Evolutionary conservation across 2,329 filamentous ascomycete species (phyloP).

Genomic region (Verticillium nonalfalfae): DNA sequence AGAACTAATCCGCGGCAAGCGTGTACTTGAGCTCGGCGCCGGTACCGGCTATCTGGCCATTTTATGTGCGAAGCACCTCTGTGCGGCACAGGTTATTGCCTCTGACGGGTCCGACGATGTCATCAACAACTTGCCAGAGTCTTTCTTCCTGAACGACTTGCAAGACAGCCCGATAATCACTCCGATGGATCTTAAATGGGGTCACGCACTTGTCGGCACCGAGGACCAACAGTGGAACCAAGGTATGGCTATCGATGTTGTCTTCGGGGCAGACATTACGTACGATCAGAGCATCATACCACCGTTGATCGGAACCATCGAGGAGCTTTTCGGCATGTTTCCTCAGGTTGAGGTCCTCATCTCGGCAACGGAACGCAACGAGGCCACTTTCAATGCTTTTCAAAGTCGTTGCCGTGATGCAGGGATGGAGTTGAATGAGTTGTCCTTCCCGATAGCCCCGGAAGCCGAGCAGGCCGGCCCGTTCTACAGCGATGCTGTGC

Average conservation of each 20-base stretch:
- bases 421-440: slow-evolving; percentile 32
- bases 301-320: slow-evolving; percentile 57
- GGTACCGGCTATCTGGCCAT: slow-evolving; percentile 73
- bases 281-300: slow-evolving; percentile 63
- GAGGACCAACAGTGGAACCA: slow-evolving; percentile 49
- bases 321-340: slow-evolving; percentile 53
- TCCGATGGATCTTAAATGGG: slow-evolving; percentile 58
- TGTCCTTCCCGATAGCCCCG: slow-evolving; percentile 33
- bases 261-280: slow-evolving; percentile 73
- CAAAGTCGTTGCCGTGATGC: slow-evolving; percentile 47
- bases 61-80: slow-evolving; percentile 63
- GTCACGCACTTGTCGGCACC: slow-evolving; percentile 49
- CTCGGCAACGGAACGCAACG: slow-evolving; percentile 65
- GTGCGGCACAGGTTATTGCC: slow-evolving; percentile 52
- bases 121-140: slow-evolving; percentile 60
- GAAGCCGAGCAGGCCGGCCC: slow-evolving; percentile 47
- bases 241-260: slow-evolving; percentile 47
- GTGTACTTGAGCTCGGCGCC: slow-evolving; percentile 65
- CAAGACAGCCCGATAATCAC: slow-evolving; percentile 35
- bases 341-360: slow-evolving; percentile 55
- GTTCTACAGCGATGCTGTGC: slow-evolving; percentile 55
- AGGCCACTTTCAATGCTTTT: slow-evolving; percentile 61
- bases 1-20: slow-evolving; percentile 42
- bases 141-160: slow-evolving; percentile 61
- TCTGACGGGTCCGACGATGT: slow-evolving; percentile 73